Conservation (phyloP, 441 rosid genomes). For the Macaranga tanarius region DNA sequence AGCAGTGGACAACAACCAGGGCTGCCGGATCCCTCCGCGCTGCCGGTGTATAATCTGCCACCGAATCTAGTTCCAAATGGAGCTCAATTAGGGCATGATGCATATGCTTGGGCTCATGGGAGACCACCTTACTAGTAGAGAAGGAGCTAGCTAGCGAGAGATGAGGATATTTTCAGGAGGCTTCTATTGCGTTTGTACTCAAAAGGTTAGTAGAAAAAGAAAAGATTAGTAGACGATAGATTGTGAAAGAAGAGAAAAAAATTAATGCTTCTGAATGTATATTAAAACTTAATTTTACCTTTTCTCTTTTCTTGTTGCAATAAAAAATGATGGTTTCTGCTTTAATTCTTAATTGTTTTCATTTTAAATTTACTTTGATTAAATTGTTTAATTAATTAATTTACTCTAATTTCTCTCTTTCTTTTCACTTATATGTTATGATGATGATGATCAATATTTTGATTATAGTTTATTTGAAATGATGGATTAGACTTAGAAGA, state of each 20-base stretch:
- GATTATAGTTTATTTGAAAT: slow-evolving; percentile 8
- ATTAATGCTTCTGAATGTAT: slow-evolving; percentile 28
- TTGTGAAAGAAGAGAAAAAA: slow-evolving; percentile 14
- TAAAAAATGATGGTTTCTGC: slow-evolving; percentile 28
- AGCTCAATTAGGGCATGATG: slow-evolving; percentile 68
- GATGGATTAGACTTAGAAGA: slow-evolving; percentile 25
- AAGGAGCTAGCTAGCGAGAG: not conserved
- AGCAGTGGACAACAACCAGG: slow-evolving; percentile 37
- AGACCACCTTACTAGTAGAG: slow-evolving; percentile 49
- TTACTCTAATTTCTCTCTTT: not conserved
- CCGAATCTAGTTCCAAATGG: slow-evolving; percentile 54
- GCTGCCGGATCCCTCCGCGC: slow-evolving; percentile 46
- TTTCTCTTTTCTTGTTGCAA: slow-evolving; percentile 25
- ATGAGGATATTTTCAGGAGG: slow-evolving; percentile 4
- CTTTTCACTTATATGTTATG: not conserved
- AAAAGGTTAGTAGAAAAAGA: slow-evolving; percentile 19
- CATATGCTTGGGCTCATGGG: slow-evolving; percentile 63
- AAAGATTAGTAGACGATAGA: slow-evolving; percentile 1
- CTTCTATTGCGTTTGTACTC: slow-evolving; percentile 23
- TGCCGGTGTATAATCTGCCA: slow-evolving; percentile 52
- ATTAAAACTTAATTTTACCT: slow-evolving; percentile 24
- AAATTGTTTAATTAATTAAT: not conserved
- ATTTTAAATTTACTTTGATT: slow-evolving; percentile 5
- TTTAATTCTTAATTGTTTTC: slow-evolving; percentile 17
- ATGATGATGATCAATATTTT: not conserved